Evolutionary conservation across 441 rosid genomes (phyloP).

Genomic region (Aquilaria agallochum): DNA sequence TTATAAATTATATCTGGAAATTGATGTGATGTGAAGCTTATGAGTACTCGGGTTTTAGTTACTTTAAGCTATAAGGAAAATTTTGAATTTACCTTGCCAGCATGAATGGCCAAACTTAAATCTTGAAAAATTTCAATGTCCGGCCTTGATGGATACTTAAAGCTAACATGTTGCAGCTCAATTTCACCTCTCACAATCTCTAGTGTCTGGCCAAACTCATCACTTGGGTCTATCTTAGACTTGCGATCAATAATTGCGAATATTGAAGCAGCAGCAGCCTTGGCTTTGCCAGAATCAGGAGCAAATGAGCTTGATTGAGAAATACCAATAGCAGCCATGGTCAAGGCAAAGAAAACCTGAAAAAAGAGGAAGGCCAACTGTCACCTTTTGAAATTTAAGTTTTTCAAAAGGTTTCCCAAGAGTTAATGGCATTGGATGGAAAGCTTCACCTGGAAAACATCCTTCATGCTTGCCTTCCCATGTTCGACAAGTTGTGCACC

Average conservation of each 20-base stretch:
- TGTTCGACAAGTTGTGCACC: constrained; percentile 40
- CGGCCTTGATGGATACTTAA: constrained; percentile 53
- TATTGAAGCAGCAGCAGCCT: constrained; percentile 45
- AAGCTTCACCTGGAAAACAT: constrained; percentile 37
- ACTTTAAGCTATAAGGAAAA: not conserved
- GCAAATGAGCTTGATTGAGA: constrained; percentile 44
- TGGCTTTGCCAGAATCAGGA: constrained; percentile 46
- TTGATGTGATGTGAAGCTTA: too few species aligned
- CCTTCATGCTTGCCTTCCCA: constrained; percentile 27
- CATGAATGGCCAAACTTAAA: constrained; percentile 40
- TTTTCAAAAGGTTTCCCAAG: not conserved
- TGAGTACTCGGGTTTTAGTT: too few species aligned
- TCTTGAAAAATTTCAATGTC: constrained; percentile 42
- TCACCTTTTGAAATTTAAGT: not conserved
- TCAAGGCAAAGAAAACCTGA: constrained; percentile 54
- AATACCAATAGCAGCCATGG: constrained; percentile 40
- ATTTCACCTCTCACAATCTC: constrained; percentile 42
- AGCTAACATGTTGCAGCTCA: constrained; percentile 41
- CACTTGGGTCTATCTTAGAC: constrained; percentile 48
- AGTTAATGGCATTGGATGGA: not conserved
- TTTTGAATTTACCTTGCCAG: constrained; percentile 40
- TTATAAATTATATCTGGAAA: too few species aligned
- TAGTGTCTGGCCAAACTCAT: constrained; percentile 31
- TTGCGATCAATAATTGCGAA: constrained; percentile 38
- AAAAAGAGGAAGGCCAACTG: not conserved